phyloP scores from a whole-genome alignment of 2,329 filamentous ascomycete species.

The Tolypocladium ovalisporum region DNA sequence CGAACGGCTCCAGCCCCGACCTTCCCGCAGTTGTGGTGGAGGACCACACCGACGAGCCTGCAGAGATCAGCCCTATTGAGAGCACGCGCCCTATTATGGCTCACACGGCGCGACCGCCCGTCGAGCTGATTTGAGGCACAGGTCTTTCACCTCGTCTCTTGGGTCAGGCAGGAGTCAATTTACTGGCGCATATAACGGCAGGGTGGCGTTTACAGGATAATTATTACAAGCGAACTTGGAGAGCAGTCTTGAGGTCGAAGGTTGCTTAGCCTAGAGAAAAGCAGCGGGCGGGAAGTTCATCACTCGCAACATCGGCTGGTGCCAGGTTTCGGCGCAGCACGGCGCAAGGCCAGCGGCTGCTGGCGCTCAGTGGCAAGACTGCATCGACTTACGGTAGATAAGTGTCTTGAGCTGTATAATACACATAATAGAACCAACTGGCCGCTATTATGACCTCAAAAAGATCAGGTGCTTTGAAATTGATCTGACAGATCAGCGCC shows the following conservation, averaged over 20 bases:
- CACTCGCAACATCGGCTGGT: background rate
- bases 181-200: background rate
- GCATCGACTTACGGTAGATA: background rate
- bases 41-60: conserved; percentile 50
- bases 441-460: background rate
- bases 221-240: background rate
- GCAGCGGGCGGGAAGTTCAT: background rate
- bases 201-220: background rate
- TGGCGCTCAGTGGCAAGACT: background rate
- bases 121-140: conserved; percentile 45
- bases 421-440: background rate
- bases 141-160: background rate
- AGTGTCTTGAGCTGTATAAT: background rate
- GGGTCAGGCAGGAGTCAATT: background rate
- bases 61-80: conserved; percentile 31
- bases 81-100: conserved; percentile 38
- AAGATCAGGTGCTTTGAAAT: background rate
- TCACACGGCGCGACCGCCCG: conserved; percentile 51
- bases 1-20: conserved; percentile 40
- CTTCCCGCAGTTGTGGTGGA: conserved; percentile 57
- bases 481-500: too few relatives aligned
- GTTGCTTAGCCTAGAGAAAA: background rate
- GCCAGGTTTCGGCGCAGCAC: background rate
- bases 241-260: background rate
- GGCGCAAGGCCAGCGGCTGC: background rate